Base-by-base conservation (phyloP, 352 stramenopile species). In the Phytopythium kandeliae region DNA sequence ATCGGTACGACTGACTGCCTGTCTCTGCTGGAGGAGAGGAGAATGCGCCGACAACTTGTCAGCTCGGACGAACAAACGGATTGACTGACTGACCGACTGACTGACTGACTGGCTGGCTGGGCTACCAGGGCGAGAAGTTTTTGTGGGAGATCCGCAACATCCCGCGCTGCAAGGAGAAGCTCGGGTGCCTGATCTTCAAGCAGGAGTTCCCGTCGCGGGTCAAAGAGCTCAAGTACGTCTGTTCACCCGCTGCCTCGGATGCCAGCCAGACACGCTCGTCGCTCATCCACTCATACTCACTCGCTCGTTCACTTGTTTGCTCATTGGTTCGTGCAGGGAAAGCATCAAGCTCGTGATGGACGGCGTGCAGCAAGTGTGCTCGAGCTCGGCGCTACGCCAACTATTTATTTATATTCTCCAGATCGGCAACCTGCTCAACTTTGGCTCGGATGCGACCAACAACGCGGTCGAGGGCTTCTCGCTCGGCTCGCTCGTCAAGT, bases 351-450 rank as follows among this genome's bases (percentile, higher is more conserved):
- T 94, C 16, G 75, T 94, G n/a, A 87, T 84, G 26, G 70, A 75
- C 36, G 74, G 80, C 19, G 73, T 90, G 42, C 69, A 91, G 28
- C 83, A 94, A 71, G 80, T 89, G 30, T 91, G 79, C 58, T 84
- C 71, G 31, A 91, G 80, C 51, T 53, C 63, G 31, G 77, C 71
- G 33, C 67, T 93, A 30, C 79, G 77, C 45, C 77, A 87, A 70
- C 33, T 91, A 71, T 89, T 91, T 75, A 86, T 89, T 69, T 91
- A 91, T 67, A 89, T 94, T 63, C 57, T 94, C 40, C 78, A 86
- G 53, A 78, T 86, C 28, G 84, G 84, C 22, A 92, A 89, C 58
- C 28, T 88, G 49, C 69, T 84, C 45, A 81, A 94, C 53, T 87
- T 89, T 50, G 83, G 83, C 44, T 60, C 67, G 28, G 57, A 37